Evolutionary conservation across 257 asterid genomes (phyloP).

Genomic region (Solanum arcanum): DNA sequence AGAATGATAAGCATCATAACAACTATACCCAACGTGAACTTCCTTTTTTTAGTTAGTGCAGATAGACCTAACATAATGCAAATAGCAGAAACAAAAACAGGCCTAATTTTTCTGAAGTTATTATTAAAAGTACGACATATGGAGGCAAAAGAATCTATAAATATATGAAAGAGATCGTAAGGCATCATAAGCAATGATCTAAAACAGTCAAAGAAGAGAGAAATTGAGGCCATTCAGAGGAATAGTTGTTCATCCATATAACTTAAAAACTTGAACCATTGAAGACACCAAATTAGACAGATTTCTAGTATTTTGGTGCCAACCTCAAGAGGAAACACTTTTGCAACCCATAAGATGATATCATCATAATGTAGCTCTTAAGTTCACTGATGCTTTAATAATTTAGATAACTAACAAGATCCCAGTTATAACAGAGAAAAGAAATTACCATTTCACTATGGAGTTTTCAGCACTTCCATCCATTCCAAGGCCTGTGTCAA

Average conservation of each 20-base stretch:
- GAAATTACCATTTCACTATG: conserved; percentile 52
- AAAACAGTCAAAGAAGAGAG: not conserved
- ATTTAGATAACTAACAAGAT: not conserved
- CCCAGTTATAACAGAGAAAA: not conserved
- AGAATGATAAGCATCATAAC: not conserved
- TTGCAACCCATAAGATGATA: not conserved
- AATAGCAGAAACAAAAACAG: not conserved
- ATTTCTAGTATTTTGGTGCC: not conserved
- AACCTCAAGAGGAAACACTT: not conserved
- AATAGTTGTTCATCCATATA: not conserved
- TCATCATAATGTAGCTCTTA: not conserved
- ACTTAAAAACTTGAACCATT: not conserved
- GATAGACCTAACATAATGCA: not conserved
- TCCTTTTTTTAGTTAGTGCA: not conserved
- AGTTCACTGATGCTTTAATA: not conserved
- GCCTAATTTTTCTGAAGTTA: not conserved
- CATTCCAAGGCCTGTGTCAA: conserved; percentile 79
- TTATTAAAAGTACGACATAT: not conserved
- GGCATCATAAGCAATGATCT: not conserved
- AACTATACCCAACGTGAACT: not conserved
- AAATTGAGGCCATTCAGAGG: not conserved
- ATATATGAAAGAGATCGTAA: not conserved
- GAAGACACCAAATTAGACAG: not conserved
- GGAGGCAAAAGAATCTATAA: not conserved
- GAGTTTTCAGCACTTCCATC: conserved; percentile 52